phyloP scores from a whole-genome alignment of 148 eudicot species.

The Silene conica region DNA sequence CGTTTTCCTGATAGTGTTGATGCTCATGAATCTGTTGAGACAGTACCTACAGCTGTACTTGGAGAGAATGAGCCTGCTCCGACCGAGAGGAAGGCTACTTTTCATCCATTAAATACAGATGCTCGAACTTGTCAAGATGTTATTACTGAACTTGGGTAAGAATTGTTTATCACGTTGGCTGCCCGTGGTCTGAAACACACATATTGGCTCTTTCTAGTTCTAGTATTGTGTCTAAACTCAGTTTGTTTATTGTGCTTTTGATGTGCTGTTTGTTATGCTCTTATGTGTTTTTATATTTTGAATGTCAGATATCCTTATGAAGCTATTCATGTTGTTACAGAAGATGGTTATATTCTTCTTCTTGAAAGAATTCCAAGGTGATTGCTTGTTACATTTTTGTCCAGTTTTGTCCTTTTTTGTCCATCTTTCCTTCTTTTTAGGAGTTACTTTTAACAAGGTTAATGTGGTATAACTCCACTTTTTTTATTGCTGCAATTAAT shows the following conservation, averaged over 20 bases:
- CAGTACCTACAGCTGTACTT: slow-evolving; percentile 53
- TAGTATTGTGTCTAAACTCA: neutral
- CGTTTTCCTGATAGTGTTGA: slow-evolving; percentile 22
- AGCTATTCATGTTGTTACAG: slow-evolving; percentile 84
- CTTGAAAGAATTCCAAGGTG: slow-evolving; percentile 98
- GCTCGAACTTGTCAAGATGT: slow-evolving; percentile 96
- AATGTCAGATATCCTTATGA: slow-evolving; percentile 85
- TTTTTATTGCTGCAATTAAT: slow-evolving; percentile 4
- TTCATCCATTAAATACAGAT: slow-evolving; percentile 76
- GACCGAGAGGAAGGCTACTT: slow-evolving; percentile 49
- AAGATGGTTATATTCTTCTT: slow-evolving; percentile 89
- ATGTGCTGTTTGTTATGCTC: slow-evolving; percentile 1
- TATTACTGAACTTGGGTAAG: slow-evolving; percentile 95
- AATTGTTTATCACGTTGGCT: slow-evolving; percentile 6
- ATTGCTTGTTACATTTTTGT: neutral
- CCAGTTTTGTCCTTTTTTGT: neutral
- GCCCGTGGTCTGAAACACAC: neutral
- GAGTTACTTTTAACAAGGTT: neutral
- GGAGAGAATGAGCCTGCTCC: slow-evolving; percentile 64
- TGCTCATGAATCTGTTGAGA: slow-evolving; percentile 31
- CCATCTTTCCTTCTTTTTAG: neutral
- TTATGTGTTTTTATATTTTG: neutral
- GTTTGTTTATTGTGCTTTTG: neutral
- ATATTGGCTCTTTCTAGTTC: neutral
- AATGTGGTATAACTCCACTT: neutral